Conservation (phyloP, 306 rosid genomes). For the Alnus rubra region DNA sequence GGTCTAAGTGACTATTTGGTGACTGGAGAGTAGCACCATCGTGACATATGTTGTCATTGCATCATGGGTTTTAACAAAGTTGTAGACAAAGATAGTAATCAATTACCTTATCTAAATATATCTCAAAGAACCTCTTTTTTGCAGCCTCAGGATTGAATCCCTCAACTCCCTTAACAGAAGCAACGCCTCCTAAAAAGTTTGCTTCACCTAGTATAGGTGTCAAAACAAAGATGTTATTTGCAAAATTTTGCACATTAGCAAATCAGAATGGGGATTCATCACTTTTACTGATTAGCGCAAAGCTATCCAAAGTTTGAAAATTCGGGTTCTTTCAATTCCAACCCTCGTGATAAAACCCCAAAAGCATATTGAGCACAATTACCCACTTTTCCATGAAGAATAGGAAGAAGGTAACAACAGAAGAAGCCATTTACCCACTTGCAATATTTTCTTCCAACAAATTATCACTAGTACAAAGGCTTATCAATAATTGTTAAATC, state of each 20-base stretch:
- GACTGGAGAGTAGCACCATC: not conserved
- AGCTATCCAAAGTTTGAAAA: not conserved
- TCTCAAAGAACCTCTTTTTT: conserved; percentile 86
- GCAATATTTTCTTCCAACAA: not conserved
- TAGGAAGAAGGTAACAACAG: not conserved
- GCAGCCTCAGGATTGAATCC: conserved; percentile 76
- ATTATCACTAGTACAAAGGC: not conserved
- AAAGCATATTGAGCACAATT: not conserved
- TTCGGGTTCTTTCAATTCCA: not conserved
- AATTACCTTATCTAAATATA: conserved; percentile 82
- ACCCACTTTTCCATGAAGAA: conserved; percentile 4
- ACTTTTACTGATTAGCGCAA: not conserved
- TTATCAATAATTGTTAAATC: not conserved
- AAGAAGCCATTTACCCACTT: not conserved
- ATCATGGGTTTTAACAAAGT: not conserved
- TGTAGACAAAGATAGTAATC: not conserved
- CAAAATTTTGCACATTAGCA: not conserved
- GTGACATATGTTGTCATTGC: not conserved
- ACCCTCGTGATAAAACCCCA: not conserved
- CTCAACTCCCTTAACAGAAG: conserved; percentile 75
- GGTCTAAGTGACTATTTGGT: not conserved
- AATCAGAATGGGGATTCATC: not conserved
- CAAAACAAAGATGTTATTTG: conserved; percentile 10
- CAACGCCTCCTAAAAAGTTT: conserved; percentile 95
- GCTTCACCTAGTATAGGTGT: conserved; percentile 73